These are phyloP conservation scores for Penicillium sp. DNA, from an alignment of 2,329 filamentous ascomycete species.

Conservation along the genomic window DNA sequence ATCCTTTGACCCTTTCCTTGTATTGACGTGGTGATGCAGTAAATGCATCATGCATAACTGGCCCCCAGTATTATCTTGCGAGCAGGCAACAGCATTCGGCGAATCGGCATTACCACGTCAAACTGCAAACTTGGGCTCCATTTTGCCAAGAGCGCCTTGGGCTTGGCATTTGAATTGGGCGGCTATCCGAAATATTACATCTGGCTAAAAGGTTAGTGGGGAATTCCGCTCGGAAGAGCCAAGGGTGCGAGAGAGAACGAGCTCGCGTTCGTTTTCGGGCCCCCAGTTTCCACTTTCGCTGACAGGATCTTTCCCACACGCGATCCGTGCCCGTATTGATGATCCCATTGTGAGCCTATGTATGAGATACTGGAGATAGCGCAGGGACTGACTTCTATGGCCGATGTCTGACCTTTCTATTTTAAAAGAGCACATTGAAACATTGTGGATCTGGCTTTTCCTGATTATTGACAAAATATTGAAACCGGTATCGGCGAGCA, in stretches of 20 bases:
- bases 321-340: neutral
- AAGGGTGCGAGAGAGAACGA: neutral
- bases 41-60: neutral
- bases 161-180: neutral
- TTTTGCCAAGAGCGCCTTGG: neutral
- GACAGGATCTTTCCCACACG: neutral
- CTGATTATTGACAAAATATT: neutral
- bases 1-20: neutral
- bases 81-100: neutral
- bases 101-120: neutral
- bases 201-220: too few species aligned
- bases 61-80: neutral
- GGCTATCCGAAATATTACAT: neutral
- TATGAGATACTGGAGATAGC: neutral
- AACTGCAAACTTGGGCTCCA: neutral
- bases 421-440: neutral
- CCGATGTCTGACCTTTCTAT: neutral
- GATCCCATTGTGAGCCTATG: neutral
- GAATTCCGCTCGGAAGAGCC: neutral
- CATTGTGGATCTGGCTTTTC: neutral
- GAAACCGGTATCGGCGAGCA: neutral
- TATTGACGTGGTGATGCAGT: neutral
- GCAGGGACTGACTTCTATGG: neutral
- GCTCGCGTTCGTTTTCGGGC: neutral
- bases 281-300: neutral